Percentiles rank a stretch among this genome's conserved stretches.
phyloP scores from a whole-genome alignment of 768 basidiomycete species.

The Pholiota microspora region DNA sequence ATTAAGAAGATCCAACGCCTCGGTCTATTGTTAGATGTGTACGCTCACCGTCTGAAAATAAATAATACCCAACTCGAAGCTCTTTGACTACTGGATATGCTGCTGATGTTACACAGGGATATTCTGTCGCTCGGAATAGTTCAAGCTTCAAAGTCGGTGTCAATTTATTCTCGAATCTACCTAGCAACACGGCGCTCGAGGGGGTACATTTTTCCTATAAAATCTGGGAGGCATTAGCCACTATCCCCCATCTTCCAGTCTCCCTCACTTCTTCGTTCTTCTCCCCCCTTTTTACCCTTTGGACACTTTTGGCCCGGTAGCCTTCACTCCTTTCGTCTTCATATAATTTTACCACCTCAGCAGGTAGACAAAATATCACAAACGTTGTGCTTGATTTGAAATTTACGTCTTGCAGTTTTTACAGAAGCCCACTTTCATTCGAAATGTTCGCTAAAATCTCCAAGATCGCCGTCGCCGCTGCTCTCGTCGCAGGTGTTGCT shows the following conservation, averaged over 20 bases:
- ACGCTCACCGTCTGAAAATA: not conserved
- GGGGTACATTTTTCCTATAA: slow-evolving; percentile 8
- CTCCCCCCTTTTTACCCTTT: slow-evolving; percentile 17
- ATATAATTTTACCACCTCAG: slow-evolving; percentile 10
- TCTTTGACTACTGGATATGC: not conserved
- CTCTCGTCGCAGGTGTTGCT: slow-evolving; percentile 24
- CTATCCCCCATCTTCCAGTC: slow-evolving; percentile 15
- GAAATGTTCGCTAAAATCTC: slow-evolving; percentile 36
- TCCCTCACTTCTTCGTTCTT: slow-evolving; percentile 24
- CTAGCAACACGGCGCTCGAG: not conserved
- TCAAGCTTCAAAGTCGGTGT: not conserved
- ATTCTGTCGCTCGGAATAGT: not conserved
- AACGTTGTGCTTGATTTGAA: not conserved
- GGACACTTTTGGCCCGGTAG: slow-evolving; percentile 27
- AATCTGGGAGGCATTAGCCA: not conserved
- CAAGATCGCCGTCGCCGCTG: slow-evolving; percentile 20
- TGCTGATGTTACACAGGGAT: not conserved
- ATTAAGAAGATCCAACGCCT: not conserved
- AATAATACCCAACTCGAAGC: not conserved
- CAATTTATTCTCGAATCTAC: not conserved
- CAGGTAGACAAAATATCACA: slow-evolving; percentile 17
- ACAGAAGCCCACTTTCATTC: slow-evolving; percentile 20
- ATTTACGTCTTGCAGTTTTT: slow-evolving; percentile 11
- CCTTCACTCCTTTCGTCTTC: slow-evolving; percentile 14
- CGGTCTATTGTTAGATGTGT: not conserved